Percentiles rank a stretch among this genome's conserved stretches.
Evolutionary conservation across 768 basidiomycete species (phyloP).

Genomic region (Hypholoma fasciculare): DNA sequence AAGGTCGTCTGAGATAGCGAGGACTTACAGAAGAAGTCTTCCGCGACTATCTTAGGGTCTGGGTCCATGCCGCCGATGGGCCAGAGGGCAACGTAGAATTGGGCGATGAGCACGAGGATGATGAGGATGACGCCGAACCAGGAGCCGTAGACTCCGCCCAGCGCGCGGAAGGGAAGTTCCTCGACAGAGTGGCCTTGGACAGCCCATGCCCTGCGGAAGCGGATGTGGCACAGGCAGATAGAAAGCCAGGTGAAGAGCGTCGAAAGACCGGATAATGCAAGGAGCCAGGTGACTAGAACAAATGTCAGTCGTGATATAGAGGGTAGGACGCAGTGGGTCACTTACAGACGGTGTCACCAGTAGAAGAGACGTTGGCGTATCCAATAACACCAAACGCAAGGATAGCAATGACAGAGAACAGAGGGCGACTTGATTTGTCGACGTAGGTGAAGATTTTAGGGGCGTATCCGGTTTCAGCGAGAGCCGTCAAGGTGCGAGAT

Average conservation of each 20-base stretch:
- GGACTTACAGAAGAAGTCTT: constrained; percentile 39
- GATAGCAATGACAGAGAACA: constrained; percentile 39
- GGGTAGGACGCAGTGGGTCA: not conserved
- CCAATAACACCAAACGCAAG: constrained; percentile 39
- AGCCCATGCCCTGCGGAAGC: constrained; percentile 44
- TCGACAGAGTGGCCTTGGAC: constrained; percentile 44
- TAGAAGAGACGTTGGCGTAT: constrained; percentile 36
- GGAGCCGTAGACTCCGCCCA: constrained; percentile 45
- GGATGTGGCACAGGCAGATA: constrained; percentile 49
- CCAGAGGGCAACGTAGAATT: constrained; percentile 46
- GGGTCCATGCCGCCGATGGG: constrained; percentile 36
- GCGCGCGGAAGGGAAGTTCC: constrained; percentile 44
- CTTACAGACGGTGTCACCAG: constrained; percentile 41
- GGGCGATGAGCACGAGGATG: constrained; percentile 40
- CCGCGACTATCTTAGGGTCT: constrained; percentile 26
- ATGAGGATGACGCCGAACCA: constrained; percentile 45
- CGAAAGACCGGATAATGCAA: constrained; percentile 47
- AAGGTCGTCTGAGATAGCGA: not conserved
- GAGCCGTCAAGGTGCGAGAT: constrained; percentile 44
- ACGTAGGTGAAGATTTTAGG: constrained; percentile 45
- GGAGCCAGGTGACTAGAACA: constrained; percentile 39
- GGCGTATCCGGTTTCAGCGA: constrained; percentile 48
- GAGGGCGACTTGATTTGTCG: constrained; percentile 46
- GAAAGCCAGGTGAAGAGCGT: constrained; percentile 46
- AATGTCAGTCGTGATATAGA: not conserved